Evolutionary conservation across 2,329 filamentous ascomycete genomes (phyloP), one percentile per base, ranked within the genome.

Genomic region (Pestalotiopsis sp.): DNA sequence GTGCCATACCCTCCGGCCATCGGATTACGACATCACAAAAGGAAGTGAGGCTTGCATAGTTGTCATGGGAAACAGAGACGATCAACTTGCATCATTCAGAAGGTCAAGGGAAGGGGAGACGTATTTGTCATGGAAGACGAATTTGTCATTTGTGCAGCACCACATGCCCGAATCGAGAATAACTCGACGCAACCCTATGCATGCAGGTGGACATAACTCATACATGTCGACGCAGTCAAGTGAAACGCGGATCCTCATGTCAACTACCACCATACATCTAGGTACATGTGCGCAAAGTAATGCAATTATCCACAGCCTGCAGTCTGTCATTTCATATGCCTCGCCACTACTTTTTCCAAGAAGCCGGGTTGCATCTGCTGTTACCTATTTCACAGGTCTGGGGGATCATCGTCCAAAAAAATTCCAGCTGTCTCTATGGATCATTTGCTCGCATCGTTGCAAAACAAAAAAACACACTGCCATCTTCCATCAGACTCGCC

Each of bases 251-350:
- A 52, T 52, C 44, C 14, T 17, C 44, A 52, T 17, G 14, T 52
- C 44, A 52, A 52, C 66, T 69, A 72, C 68, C 66, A 73, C 71
- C 70, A 74, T 73, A 72, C 70, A 75, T 72, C 66, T 72, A 72
- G 68, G 70, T 71, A 71, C 67, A 70, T 70, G 71, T 72, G 71
- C 73, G 71, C 69, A 70, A 71, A 60, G 55, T 64, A 67, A 13
- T 24, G n/a, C 14, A 24, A 14, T 20, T 64, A 64, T 44, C 62
- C 48, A 35, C n/a, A n/a, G 24, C 44, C 48, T 22, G 62, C 62
- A 57, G 30, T n/a, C 26, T 44, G 40, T 58, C 38, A 11, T 61
- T 62, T 57, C 38, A 26, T 57, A 65, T 24, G 57, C 52, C 52
- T 73, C 68, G 40, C 66, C 63, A 66, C 56, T 66, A 68, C 26